Evolutionary conservation across 177 flowering plant genomes (phyloP).

Genomic region (Vitis hybrid): DNA sequence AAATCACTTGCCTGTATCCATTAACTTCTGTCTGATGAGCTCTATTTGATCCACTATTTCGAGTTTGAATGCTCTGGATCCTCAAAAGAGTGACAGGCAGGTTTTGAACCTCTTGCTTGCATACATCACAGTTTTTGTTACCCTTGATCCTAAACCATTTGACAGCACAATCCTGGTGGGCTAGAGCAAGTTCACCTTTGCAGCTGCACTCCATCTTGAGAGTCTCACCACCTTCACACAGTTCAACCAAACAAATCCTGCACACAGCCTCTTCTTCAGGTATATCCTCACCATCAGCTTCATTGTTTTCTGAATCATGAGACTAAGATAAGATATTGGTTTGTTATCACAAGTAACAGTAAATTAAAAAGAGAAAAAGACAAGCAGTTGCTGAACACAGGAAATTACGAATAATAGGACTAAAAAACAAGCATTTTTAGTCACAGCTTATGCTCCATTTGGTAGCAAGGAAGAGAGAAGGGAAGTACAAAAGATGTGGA

Average conservation of each 20-base stretch:
- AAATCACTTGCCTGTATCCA: constrained; percentile 66
- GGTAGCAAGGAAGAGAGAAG: too few species aligned
- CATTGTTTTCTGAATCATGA: constrained; percentile 47
- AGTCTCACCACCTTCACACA: constrained; percentile 90
- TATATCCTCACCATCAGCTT: constrained; percentile 80
- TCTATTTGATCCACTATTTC: constrained; percentile 28
- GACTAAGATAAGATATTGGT: constrained; percentile 22
- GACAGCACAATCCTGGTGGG: constrained; percentile 94
- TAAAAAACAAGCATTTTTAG: not conserved
- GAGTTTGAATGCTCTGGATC: constrained; percentile 48
- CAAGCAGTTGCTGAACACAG: not conserved
- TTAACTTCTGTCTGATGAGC: constrained; percentile 24
- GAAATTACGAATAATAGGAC: not conserved
- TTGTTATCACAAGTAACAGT: not conserved
- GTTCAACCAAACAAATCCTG: constrained; percentile 84
- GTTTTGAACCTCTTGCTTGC: constrained; percentile 86
- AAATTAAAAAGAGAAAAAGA: not conserved
- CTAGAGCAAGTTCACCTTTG: constrained; percentile 96
- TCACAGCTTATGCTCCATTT: too few species aligned
- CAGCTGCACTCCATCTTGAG: constrained; percentile 96
- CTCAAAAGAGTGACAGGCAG: constrained; percentile 83
- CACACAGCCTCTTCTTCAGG: constrained; percentile 98
- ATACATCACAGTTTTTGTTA: constrained; percentile 90
- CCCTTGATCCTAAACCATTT: constrained; percentile 98
- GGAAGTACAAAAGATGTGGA: too few species aligned